Base-by-base conservation (phyloP, 2,329 filamentous ascomycete species). In the Fusarium siculi region DNA sequence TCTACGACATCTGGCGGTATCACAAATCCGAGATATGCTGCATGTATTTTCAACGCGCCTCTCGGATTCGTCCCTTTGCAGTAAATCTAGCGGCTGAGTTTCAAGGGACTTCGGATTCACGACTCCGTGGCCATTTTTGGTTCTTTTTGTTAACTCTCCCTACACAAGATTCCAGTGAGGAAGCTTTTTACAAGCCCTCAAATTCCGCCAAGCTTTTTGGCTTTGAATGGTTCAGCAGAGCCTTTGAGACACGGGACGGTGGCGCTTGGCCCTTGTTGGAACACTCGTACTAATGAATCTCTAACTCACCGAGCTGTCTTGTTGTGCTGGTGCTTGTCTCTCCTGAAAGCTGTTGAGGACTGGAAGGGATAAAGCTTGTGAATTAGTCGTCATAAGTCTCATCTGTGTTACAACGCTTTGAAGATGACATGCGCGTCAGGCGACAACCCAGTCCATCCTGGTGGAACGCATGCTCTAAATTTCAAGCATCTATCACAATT, bases 301-400 rank as follows among this genome's bases (percentile, higher is more conserved):
- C 68, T 75, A 77, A 71, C 76, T 77, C 74, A 77, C 71, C 76
- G 67, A 76, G 69, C 63, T 59, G 28, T 70, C 63, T 75, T 63
- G 57, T 74, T 73, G 60, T 60, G 55, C 30, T 43, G 59, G 42
- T 43, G 14, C 50, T 49, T 67, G 62, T 70, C 60, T 56, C 54
- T 53, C 57, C 46, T 63, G 60, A 63, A 63, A 68, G 63, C 40
- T 71, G 73, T 75, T 62, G 62, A 52, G 63, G 30, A 49, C 60
- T 46, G 36, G n/a, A 43, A 63, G 58, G 64, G 58, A 60, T 55
- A 46, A 64, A 54, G 42, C 55, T 59, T 61, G 43, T 42, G 50
- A 59, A 63, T 66, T 68, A 71, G 70, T 66, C 68, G 64, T 56
- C 60, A 56, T 69, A n/a, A n/a, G 56, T 50, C 50, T 67, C 50